phyloP scores from a whole-genome alignment of 495 filamentous ascomycete genomes.

The Monascus purpureus region DNA sequence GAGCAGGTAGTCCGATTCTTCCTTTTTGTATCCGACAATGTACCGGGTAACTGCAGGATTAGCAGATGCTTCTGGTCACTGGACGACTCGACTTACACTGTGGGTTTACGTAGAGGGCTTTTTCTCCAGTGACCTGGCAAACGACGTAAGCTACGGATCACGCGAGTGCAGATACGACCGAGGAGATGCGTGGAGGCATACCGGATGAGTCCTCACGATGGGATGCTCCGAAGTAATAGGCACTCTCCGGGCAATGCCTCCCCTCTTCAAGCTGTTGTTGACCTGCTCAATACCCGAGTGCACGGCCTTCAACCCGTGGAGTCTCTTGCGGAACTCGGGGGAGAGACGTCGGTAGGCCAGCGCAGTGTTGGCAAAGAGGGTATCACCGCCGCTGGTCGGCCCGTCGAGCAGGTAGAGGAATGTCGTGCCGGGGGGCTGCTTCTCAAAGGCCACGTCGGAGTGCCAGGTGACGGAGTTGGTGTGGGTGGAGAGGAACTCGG shows the following conservation, averaged over 20 bases:
- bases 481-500: conserved; percentile 36
- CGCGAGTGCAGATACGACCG: too few species aligned
- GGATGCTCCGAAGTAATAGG: conserved; percentile 43
- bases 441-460: conserved; percentile 49
- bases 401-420: conserved; percentile 50
- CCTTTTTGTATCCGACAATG: conserved; percentile 53
- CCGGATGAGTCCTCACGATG: conserved; percentile 47
- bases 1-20: conserved; percentile 51
- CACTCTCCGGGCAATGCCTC: conserved; percentile 39
- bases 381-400: conserved; percentile 50
- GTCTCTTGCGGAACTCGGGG: conserved; percentile 38
- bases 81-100: conserved; percentile 47
- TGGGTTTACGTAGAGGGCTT: conserved; percentile 73
- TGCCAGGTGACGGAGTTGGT: conserved; percentile 52
- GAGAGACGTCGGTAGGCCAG: conserved; percentile 44
- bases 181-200: conserved; percentile 17
- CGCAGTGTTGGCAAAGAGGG: conserved; percentile 43
- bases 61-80: conserved; percentile 4
- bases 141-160: neutral
- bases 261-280: conserved; percentile 30
- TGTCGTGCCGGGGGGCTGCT: conserved; percentile 51
- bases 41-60: conserved; percentile 37
- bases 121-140: conserved; percentile 42
- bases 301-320: conserved; percentile 44
- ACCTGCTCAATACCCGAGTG: conserved; percentile 45